These are phyloP conservation scores for Penicillium sp. DNA, from an alignment of 2,329 filamentous ascomycete species.

Conservation along the genomic window DNA sequence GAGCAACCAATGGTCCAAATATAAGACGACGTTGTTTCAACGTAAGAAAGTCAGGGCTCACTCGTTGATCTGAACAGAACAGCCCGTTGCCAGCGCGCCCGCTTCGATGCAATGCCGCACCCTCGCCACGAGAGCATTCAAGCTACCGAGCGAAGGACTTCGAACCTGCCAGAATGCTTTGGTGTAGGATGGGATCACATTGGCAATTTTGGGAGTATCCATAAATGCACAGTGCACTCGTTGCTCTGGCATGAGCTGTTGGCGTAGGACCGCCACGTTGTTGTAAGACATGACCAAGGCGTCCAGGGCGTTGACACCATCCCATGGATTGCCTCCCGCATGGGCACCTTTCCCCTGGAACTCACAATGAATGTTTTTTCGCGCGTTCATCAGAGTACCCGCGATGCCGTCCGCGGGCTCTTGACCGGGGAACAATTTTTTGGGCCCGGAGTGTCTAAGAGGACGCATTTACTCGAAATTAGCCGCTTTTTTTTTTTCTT, in stretches of 20 bases:
- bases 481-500: too few relatives aligned
- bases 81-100: conserved; percentile 32
- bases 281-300: conserved; percentile 46
- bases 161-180: conserved; percentile 44
- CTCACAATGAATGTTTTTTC: conserved; percentile 33
- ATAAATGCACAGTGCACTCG: conserved; percentile 52
- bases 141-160: conserved; percentile 38
- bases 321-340: conserved; percentile 53
- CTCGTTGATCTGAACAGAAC: conserved; percentile 29
- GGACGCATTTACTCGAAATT: background rate
- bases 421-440: conserved; percentile 22
- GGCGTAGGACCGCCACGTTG: conserved; percentile 48
- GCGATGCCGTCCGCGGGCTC: conserved; percentile 20
- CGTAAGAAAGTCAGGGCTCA: conserved; percentile 9
- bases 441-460: conserved; percentile 22
- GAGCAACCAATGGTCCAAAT: background rate
- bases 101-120: conserved; percentile 33
- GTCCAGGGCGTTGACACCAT: conserved; percentile 56
- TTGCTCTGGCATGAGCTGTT: conserved; percentile 51
- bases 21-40: too few relatives aligned
- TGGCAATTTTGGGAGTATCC: conserved; percentile 49
- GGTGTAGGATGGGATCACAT: conserved; percentile 52
- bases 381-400: conserved; percentile 28
- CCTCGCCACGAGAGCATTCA: conserved; percentile 28
- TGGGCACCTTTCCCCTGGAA: conserved; percentile 51